These are phyloP conservation scores for Penicillium samsonianum DNA, from an alignment of 495 filamentous ascomycete species.

Conservation along the genomic window DNA sequence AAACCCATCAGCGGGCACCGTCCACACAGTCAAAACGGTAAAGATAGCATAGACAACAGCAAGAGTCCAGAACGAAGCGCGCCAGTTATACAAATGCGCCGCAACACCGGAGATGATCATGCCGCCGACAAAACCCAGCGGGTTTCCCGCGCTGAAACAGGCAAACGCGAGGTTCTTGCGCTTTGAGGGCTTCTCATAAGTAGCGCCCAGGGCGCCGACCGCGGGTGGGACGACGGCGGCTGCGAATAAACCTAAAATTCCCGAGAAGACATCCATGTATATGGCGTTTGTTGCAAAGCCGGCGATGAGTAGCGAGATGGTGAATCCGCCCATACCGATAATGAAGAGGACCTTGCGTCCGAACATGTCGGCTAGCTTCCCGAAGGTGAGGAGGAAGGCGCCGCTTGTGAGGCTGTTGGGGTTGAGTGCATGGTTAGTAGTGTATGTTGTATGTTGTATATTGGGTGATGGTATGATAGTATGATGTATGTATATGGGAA, in stretches of 20 bases:
- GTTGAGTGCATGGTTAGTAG: conserved; percentile 13
- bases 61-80: conserved; percentile 64
- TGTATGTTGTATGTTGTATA: neutral
- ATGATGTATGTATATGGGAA: neutral
- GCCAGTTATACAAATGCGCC: conserved; percentile 66
- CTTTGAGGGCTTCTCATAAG: conserved; percentile 61
- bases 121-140: conserved; percentile 69
- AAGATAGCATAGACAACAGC: conserved; percentile 62
- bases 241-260: conserved; percentile 61
- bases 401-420: conserved; percentile 62
- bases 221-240: conserved; percentile 68
- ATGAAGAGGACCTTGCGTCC: conserved; percentile 71
- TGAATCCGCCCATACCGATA: conserved; percentile 62
- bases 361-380: conserved; percentile 71
- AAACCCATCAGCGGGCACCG: conserved; percentile 62
- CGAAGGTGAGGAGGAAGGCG: conserved; percentile 72
- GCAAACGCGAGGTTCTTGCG: conserved; percentile 67
- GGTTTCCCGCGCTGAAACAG: conserved; percentile 68
- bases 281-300: conserved; percentile 64
- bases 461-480: too few species aligned
- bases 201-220: conserved; percentile 64
- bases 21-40: conserved; percentile 59
- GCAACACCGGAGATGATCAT: conserved; percentile 67
- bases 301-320: conserved; percentile 55
- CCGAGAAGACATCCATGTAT: conserved; percentile 64